Evolutionary conservation across 176 grass and related monocot species (phyloP).

Genomic region (Saccharum spontaneum): DNA sequence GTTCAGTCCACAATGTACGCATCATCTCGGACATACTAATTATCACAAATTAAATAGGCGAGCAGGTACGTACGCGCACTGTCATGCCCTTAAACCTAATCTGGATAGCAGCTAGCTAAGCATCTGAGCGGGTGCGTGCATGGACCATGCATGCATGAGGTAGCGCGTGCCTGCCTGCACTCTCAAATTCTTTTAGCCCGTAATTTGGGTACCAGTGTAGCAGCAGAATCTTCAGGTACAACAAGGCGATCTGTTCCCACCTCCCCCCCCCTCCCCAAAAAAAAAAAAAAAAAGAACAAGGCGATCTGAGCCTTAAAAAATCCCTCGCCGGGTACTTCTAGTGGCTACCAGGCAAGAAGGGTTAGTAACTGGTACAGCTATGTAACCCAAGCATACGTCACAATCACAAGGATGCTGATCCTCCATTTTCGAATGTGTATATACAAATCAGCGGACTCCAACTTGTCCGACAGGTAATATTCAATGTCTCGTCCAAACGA

Average conservation of each 20-base stretch:
- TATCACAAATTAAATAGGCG: not conserved
- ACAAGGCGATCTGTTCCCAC: no score
- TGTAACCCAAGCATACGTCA: conserved; percentile 34
- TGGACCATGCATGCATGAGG: not conserved
- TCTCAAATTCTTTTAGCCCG: conserved; percentile 27
- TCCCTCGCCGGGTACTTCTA: not conserved
- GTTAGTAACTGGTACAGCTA: not conserved
- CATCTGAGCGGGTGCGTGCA: not conserved
- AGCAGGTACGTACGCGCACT: not conserved
- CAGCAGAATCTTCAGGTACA: conserved; percentile 35
- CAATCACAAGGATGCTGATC: conserved; percentile 13
- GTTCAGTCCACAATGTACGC: not conserved
- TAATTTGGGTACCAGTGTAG: not conserved
- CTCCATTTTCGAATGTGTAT: not conserved
- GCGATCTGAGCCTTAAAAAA: not conserved
- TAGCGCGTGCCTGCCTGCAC: not conserved
- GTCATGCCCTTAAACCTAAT: not conserved
- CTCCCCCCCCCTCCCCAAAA: no score
- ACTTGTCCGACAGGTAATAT: conserved; percentile 49
- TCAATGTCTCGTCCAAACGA: not conserved
- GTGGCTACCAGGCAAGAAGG: conserved; percentile 14
- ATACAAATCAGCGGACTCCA: conserved; percentile 24
- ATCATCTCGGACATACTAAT: conserved; percentile 6
- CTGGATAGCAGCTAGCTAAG: not conserved
- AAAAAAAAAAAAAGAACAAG: no score